Evolutionary conservation across 2,329 filamentous ascomycete genomes (phyloP), one percentile per base, ranked within the genome.

Genomic region (Alternaria panax): DNA sequence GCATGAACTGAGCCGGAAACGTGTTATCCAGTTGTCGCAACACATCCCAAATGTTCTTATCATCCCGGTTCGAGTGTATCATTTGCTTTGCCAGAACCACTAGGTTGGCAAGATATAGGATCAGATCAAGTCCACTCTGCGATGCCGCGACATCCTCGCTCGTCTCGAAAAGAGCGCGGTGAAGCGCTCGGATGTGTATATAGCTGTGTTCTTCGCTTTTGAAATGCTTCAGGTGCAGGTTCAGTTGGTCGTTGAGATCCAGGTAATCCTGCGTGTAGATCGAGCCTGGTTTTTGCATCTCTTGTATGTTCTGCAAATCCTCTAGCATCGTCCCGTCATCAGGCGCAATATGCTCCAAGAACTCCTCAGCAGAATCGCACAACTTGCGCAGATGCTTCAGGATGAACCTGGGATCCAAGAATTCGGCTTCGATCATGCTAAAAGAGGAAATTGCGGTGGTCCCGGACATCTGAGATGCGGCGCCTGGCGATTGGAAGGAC

Each of bases 371-470:
- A 6, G 65, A 64, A 5, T 69, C 59, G 50, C 71, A 72, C 12
- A 84, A 70, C 55, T 78, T 75, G 22, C 75, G 74, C 28, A 84
- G 62, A 20, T 75, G 73, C 47, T 78, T 78, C 5, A 81, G 51
- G 45, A 84, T 81, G 36, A 75, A 65, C 30, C 79, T 79, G 4
- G 74, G 54, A 42, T 83, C 79, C 9, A 84, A 69, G 11, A 77
- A 72, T 24, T 77, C 73, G 27, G 80, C 73, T 53, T 83, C 80
- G 34, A 79, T 77, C 58, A 77, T 75, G 6, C 81, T 82, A 55
- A 81, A 80, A 3, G 81, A 80, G 0, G 81, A 81, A 42, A 80
- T 80, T 5, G 79, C 80, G 3, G 82, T 83, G 3, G 79, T 83
- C 14, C 80, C 80, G 4, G 82, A 83, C 67, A 82, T 79, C 40